These are phyloP conservation scores for Immersiporthe knoxdaviesiana DNA, from an alignment of 2,329 filamentous ascomycete genomes.

Conservation along the genomic window DNA sequence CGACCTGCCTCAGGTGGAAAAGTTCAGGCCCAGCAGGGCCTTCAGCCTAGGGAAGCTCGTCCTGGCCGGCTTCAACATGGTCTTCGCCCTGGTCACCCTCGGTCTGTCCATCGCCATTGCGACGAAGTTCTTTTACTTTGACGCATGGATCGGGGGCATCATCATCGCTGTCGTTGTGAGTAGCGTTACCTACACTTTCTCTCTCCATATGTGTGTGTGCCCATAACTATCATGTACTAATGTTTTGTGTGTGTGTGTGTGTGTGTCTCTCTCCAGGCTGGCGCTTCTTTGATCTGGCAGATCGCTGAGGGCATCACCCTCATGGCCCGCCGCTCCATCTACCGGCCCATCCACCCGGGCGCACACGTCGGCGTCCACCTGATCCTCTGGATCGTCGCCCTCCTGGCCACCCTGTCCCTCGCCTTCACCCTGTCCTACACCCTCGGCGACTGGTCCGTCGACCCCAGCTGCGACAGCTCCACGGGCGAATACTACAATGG, in stretches of 20 bases:
- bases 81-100: slow-evolving; percentile 25
- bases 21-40: slow-evolving; percentile 18
- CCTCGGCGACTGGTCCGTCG: slow-evolving; percentile 34
- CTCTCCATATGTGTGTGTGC: no score
- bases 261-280: slow-evolving; percentile 37
- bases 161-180: slow-evolving; percentile 6
- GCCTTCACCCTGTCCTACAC: slow-evolving; percentile 40
- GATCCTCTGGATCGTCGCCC: slow-evolving; percentile 44
- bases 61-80: slow-evolving; percentile 21
- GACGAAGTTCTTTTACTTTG: background rate
- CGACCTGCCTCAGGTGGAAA: slow-evolving; percentile 11
- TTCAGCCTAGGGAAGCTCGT: slow-evolving; percentile 21
- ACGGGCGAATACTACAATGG: slow-evolving; percentile 16
- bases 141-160: slow-evolving; percentile 11
- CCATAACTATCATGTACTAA: background rate
- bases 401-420: slow-evolving; percentile 42
- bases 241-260: background rate
- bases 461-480: slow-evolving; percentile 25
- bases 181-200: no score
- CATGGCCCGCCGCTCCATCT: slow-evolving; percentile 37
- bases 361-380: slow-evolving; percentile 48
- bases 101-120: slow-evolving; percentile 10
- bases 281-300: slow-evolving; percentile 43
- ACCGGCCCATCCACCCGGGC: slow-evolving; percentile 47
- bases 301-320: slow-evolving; percentile 44